A percentile compares a stretch with the other conserved stretches of the same genome.
These are phyloP conservation scores for Neckera pumila DNA, from an alignment of 225 moss, liverwort and hornwort genomes.

Conservation along the genomic window DNA sequence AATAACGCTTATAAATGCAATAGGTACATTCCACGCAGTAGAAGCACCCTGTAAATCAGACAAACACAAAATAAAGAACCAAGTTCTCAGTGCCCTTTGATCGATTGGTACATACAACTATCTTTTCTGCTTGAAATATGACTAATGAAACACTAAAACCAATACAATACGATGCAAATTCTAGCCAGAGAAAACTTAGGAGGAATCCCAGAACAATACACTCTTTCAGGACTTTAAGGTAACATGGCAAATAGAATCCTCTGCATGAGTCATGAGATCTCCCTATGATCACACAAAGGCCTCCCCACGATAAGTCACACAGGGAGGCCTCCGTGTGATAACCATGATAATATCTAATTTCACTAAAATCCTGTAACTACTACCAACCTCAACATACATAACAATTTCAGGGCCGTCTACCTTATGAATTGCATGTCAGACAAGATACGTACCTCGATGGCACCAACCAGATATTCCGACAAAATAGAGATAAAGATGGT, in stretches of 20 bases:
- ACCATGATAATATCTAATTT: not conserved
- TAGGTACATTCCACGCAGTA: slow-evolving; percentile 54
- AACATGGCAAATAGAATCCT: not conserved
- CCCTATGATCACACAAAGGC: not conserved
- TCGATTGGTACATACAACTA: not conserved
- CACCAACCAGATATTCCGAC: slow-evolving; percentile 63
- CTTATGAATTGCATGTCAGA: not conserved
- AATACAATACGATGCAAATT: not conserved
- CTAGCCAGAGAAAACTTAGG: not conserved
- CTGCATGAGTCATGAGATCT: not conserved
- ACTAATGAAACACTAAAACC: not conserved
- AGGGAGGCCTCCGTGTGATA: not conserved
- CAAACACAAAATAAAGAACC: not conserved
- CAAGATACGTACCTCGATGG: slow-evolving; percentile 36
- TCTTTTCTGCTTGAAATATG: not conserved
- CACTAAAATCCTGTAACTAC: not conserved
- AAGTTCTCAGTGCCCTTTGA: not conserved
- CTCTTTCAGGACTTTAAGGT: not conserved
- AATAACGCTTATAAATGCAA: slow-evolving; percentile 75
- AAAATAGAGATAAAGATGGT: slow-evolving; percentile 69
- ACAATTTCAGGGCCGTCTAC: not conserved
- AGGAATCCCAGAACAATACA: not conserved
- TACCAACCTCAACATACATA: not conserved
- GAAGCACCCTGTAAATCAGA: slow-evolving; percentile 45
- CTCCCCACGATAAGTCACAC: not conserved